These are phyloP conservation scores for Mucor mucedo DNA, from an alignment of 371 early-diverging fungal genomes.

Conservation along the genomic window DNA sequence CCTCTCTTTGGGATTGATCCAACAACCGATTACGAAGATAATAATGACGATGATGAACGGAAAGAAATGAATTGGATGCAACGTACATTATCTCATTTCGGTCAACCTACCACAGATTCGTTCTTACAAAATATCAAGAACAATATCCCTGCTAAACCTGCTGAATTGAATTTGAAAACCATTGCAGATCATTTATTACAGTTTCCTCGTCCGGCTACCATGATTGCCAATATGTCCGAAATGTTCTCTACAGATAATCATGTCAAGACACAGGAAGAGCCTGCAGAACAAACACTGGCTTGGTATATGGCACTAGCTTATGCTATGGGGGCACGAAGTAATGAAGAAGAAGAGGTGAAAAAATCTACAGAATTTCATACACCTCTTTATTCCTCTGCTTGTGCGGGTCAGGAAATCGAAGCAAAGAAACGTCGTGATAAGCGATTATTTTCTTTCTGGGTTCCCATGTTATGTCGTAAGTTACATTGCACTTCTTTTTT, in stretches of 20 bases:
- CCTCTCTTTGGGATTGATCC: conserved; percentile 11
- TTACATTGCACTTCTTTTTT: conserved; percentile 1
- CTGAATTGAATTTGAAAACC: conserved; percentile 41
- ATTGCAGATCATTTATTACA: conserved; percentile 49
- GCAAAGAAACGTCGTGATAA: conserved; percentile 45
- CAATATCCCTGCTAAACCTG: conserved; percentile 44
- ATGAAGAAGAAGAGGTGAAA: conserved; percentile 13
- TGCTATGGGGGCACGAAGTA: conserved; percentile 48
- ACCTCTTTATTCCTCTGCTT: not conserved
- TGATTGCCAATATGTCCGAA: conserved; percentile 47
- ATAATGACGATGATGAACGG: conserved; percentile 2
- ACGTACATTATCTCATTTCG: conserved; percentile 50
- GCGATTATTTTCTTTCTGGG: conserved; percentile 53
- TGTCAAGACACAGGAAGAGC: conserved; percentile 28
- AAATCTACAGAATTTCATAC: not conserved
- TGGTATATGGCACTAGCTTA: conserved; percentile 59
- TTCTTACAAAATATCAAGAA: conserved; percentile 51
- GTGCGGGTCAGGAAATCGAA: conserved; percentile 7
- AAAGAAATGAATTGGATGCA: conserved; percentile 49
- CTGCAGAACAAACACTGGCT: conserved; percentile 43
- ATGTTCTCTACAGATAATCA: conserved; percentile 27
- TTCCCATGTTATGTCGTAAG: conserved; percentile 55
- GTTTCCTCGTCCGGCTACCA: conserved; percentile 42
- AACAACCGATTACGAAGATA: conserved; percentile 19
- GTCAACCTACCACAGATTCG: conserved; percentile 27